Conservation (phyloP, 495 filamentous ascomycete species). For the Hyaloscypha variabilis region DNA sequence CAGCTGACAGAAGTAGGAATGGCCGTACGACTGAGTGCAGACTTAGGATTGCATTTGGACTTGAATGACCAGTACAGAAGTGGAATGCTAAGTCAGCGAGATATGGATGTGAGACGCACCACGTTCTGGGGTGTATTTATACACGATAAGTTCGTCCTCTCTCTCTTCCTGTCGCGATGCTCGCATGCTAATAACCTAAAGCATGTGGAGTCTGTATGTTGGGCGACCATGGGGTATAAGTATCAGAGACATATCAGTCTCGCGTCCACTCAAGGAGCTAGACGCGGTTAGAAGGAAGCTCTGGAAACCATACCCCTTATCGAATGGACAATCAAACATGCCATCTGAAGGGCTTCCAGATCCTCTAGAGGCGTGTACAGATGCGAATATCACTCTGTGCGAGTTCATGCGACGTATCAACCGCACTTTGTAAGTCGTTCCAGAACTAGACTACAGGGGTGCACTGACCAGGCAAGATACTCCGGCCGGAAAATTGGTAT, state of each 20-base stretch:
- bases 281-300: conserved; percentile 4
- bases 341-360: conserved; percentile 43
- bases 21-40: conserved; percentile 53
- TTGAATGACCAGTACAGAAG: conserved; percentile 45
- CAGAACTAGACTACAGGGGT: conserved; percentile 21
- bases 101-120: conserved; percentile 47
- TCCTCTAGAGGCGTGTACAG: conserved; percentile 39
- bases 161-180: conserved; percentile 7
- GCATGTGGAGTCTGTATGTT: conserved; percentile 53
- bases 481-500: conserved; percentile 33
- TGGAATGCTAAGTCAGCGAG: conserved; percentile 45
- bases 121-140: conserved; percentile 56
- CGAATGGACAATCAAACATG: conserved; percentile 18
- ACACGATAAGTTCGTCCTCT: conserved; percentile 43
- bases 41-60: conserved; percentile 52
- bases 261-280: conserved; percentile 4
- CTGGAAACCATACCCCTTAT: conserved; percentile 48
- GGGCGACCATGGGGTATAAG: conserved; percentile 50
- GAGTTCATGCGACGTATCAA: conserved; percentile 52
- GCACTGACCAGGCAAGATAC: conserved; percentile 35
- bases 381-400: conserved; percentile 48
- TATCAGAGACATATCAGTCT: conserved; percentile 43
- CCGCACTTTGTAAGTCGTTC: conserved; percentile 46
- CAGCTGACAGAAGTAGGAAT: conserved; percentile 34
- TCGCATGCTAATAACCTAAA: conserved; percentile 19